Evolutionary conservation across 1,284 basidiomycete species (phyloP), one percentile per base, ranked within the genome.

Genomic region (Fistulina hepatica): DNA sequence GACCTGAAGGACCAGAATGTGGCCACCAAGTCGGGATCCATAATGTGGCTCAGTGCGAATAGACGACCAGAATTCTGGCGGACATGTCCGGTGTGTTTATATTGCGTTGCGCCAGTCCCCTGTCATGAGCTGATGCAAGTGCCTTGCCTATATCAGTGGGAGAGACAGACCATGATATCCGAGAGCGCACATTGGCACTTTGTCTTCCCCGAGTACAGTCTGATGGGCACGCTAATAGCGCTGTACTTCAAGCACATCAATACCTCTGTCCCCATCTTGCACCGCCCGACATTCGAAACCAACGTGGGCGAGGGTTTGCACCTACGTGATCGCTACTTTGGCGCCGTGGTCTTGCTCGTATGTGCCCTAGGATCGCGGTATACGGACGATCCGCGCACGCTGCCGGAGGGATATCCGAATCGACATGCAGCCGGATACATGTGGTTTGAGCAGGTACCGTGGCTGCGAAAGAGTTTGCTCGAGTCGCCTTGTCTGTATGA

Each of bases 341-440:
- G 34, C 2, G 28, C 33, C 7, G 30, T 41, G 3, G 42, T 46
- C 6, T 26, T 46, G 3, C 36, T 42, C 20, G 40, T 46, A 2
- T 46, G 45, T 32, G 45, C 39, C 2, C 41, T 42, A 6, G 45
- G 21, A 5, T 20, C 42, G 1, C 40, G 45, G 4, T 44, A 23
- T 15, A 36, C 37, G 1, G 20, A 33, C 19, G 45, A 46, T 6
- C 25, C 23, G 16, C 28, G 40, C 9, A 31, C 28, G 11, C 19
- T 13, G 28, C 10, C 19, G 3, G 10, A 9, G 13, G 9, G 13
- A 8, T 16, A 8, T 8, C 13, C 28, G 3, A n/a, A n/a, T n/a
- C n/a, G n/a, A n/a, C 4, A 16, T 11, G 19, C 10, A 31, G 9
- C 15, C 3, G 8, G 28, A n/a, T 11, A 8, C 28, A 31, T n/a